Evolutionary conservation across 495 filamentous ascomycete species (phyloP).

Genomic region (Lophiotrema nucula): DNA sequence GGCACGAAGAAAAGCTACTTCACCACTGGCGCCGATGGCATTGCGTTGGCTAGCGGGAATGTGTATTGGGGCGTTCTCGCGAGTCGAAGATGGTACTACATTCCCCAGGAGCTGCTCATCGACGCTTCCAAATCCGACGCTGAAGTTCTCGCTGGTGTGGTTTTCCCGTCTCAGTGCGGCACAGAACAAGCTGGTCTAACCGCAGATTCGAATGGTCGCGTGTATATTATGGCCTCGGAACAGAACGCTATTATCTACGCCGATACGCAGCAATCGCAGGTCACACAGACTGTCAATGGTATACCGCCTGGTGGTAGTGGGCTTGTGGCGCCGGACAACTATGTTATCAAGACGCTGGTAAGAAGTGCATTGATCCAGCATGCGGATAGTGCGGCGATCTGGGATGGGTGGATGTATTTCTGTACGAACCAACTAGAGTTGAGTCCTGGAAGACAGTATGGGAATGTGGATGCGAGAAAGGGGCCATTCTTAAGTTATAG

Average conservation of each 20-base stretch:
- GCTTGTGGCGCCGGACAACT: slow-evolving; percentile 28
- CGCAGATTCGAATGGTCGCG: slow-evolving; percentile 32
- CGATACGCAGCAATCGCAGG: slow-evolving; percentile 28
- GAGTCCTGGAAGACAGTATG: slow-evolving; percentile 28
- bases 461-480: slow-evolving; percentile 33
- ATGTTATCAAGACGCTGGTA: slow-evolving; percentile 34
- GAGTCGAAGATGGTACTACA: slow-evolving; percentile 32
- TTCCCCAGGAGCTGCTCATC: slow-evolving; percentile 28
- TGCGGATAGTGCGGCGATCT: slow-evolving; percentile 33
- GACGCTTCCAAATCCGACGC: slow-evolving; percentile 24
- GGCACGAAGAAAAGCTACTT: slow-evolving; percentile 30
- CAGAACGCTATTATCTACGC: slow-evolving; percentile 38
- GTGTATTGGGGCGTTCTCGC: slow-evolving; percentile 37
- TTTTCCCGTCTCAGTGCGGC: slow-evolving; percentile 28
- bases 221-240: slow-evolving; percentile 35
- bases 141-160: slow-evolving; percentile 31
- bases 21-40: slow-evolving; percentile 33
- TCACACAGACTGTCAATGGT: slow-evolving; percentile 33
- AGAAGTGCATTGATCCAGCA: slow-evolving; percentile 37
- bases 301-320: slow-evolving; percentile 23
- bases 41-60: slow-evolving; percentile 34
- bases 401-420: slow-evolving; percentile 37
- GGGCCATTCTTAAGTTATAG: slow-evolving; percentile 32
- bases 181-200: slow-evolving; percentile 37
- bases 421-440: slow-evolving; percentile 36